A percentile compares a stretch with the other conserved stretches of the same genome.
These are phyloP conservation scores for Eleusine coracana DNA, from an alignment of 176 grass and related monocot species.

Conservation along the genomic window DNA sequence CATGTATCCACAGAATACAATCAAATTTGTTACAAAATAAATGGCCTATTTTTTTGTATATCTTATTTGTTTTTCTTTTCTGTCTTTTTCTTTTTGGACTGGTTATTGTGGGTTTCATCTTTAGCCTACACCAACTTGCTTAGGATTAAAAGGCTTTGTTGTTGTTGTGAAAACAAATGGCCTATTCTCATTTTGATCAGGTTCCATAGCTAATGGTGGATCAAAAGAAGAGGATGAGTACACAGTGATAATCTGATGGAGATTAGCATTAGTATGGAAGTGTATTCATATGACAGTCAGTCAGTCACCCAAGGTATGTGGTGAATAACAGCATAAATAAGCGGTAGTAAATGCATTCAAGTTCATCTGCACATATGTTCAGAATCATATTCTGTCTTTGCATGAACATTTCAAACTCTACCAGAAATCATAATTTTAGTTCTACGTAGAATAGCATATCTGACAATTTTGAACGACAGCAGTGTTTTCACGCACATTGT, in stretches of 20 bases:
- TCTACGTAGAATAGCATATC: not conserved
- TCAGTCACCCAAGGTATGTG: constrained; percentile 4
- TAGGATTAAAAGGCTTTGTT: too few species aligned
- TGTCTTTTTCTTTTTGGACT: too few species aligned
- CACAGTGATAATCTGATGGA: not conserved
- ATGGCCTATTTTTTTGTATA: not conserved
- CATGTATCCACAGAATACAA: not conserved
- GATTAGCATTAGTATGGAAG: constrained; percentile 10
- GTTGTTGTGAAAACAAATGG: not conserved
- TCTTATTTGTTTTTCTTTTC: too few species aligned
- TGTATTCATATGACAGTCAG: not conserved
- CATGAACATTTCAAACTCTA: not conserved
- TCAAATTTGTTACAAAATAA: not conserved
- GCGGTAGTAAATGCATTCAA: constrained; percentile 9
- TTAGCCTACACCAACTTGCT: too few species aligned
- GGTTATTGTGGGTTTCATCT: too few species aligned
- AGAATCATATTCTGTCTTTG: not conserved
- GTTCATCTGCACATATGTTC: not conserved
- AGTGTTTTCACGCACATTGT: too few species aligned
- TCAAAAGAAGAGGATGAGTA: not conserved
- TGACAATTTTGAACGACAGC: not conserved
- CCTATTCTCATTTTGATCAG: not conserved
- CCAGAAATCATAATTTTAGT: not conserved
- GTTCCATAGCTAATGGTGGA: not conserved
- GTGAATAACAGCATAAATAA: constrained; percentile 17